Evolutionary conservation across 192 early-diverging fungal species (phyloP).

Genomic region (Rhizoclosmatium sp.): DNA sequence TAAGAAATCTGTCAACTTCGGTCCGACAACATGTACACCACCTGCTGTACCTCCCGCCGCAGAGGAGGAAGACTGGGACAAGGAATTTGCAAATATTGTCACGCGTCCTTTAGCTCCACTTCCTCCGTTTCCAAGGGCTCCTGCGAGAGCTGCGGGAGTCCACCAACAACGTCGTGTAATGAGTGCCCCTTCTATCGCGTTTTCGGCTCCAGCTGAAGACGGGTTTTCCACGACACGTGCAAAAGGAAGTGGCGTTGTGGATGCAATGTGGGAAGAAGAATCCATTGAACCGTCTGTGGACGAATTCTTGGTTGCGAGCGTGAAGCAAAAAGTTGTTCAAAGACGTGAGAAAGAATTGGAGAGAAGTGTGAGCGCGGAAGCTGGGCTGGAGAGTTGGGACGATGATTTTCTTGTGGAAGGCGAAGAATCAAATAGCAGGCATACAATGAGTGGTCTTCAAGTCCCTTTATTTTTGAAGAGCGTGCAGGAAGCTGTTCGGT

Average conservation of each 20-base stretch:
- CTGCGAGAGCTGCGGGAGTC: not conserved
- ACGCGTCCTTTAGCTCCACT: not conserved
- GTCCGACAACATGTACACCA: not conserved
- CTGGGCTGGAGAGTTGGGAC: conserved; percentile 52
- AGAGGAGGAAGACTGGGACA: conserved; percentile 43
- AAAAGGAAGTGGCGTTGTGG: conserved; percentile 33
- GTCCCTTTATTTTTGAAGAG: conserved; percentile 38
- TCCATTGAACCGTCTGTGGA: not conserved
- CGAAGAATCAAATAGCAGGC: not conserved
- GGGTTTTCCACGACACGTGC: not conserved
- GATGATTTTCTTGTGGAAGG: conserved; percentile 46
- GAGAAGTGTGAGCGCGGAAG: conserved; percentile 31
- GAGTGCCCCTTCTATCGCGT: conserved; percentile 32
- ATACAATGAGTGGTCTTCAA: conserved; percentile 11
- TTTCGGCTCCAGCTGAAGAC: conserved; percentile 1
- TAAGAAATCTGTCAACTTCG: not conserved
- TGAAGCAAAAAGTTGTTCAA: conserved; percentile 27
- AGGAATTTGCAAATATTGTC: conserved; percentile 28
- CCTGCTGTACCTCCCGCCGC: not conserved
- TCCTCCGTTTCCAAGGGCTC: conserved; percentile 8
- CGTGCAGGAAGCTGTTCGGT: conserved; percentile 38
- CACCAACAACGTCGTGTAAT: conserved; percentile 21
- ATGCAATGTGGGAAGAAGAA: conserved; percentile 25
- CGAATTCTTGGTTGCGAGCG: conserved; percentile 24
- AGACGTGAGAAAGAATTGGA: conserved; percentile 39